phyloP scores from a whole-genome alignment of 805 yeast genomes.

The Nakazawaea sp. region DNA sequence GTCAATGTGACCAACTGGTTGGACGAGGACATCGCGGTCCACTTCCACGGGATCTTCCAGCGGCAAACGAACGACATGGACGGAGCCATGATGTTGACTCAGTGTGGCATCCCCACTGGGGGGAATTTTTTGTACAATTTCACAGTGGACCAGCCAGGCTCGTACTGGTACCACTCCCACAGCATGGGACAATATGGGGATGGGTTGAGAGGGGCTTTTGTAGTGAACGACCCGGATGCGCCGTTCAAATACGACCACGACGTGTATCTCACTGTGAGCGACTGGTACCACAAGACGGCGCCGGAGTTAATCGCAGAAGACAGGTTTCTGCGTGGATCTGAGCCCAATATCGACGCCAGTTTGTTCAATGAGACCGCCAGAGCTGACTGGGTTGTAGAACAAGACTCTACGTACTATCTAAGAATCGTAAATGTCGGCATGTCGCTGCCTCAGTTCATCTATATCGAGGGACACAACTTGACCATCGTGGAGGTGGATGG shows the following conservation, averaged over 20 bases:
- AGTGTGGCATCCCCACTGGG: conserved; percentile 38
- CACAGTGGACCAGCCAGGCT: conserved; percentile 30
- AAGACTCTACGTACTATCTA: conserved; percentile 37
- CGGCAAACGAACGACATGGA: conserved; percentile 31
- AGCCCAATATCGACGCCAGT: conserved; percentile 39
- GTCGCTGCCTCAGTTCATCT: conserved; percentile 49
- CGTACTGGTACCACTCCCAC: conserved; percentile 41
- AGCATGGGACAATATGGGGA: conserved; percentile 37
- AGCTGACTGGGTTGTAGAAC: conserved; percentile 34
- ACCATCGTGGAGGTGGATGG: conserved; percentile 56
- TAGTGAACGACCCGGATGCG: conserved; percentile 28
- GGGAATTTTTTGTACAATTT: conserved; percentile 31
- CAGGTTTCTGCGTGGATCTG: conserved; percentile 39
- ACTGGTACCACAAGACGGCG: conserved; percentile 38
- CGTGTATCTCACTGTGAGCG: conserved; percentile 32
- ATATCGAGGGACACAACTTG: conserved; percentile 43
- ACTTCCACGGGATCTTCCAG: conserved; percentile 40
- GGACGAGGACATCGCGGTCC: conserved; percentile 31
- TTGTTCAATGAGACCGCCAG: conserved; percentile 40
- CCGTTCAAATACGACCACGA: conserved; percentile 38
- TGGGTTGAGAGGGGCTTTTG: conserved; percentile 35
- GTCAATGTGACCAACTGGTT: conserved; percentile 28
- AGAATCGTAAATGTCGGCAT: conserved; percentile 48
- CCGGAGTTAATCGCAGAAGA: conserved; percentile 26
- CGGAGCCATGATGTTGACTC: conserved; percentile 39